Conservation (phyloP, 805 yeast species). For the Candida corydali region DNA sequence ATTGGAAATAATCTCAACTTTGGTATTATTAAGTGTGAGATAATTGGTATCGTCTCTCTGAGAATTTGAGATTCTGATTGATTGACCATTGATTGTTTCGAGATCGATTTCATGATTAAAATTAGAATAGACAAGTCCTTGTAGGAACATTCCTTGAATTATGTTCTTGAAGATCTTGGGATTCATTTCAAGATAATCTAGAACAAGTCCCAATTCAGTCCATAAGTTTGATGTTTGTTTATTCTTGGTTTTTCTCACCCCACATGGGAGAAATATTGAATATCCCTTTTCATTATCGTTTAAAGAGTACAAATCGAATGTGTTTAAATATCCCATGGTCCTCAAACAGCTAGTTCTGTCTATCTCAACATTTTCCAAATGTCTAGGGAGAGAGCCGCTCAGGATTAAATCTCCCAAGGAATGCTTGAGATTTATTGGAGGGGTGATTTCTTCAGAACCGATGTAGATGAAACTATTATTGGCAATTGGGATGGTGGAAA, state of each 20-base stretch:
- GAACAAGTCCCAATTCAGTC: constrained; percentile 56
- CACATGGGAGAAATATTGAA: constrained; percentile 75
- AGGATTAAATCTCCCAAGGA: constrained; percentile 52
- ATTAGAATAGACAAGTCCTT: constrained; percentile 67
- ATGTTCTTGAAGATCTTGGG: constrained; percentile 46
- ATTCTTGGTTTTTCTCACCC: constrained; percentile 17
- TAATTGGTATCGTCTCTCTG: constrained; percentile 16
- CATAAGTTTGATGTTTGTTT: constrained; percentile 42
- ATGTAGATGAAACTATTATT: constrained; percentile 60
- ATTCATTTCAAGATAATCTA: constrained; percentile 54
- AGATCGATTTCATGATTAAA: constrained; percentile 18
- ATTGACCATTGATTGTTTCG: constrained; percentile 25
- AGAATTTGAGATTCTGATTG: constrained; percentile 14
- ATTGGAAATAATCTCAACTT: constrained; percentile 35
- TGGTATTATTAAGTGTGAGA: constrained; percentile 27
- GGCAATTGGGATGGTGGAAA: constrained; percentile 48
- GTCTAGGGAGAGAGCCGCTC: constrained; percentile 23
- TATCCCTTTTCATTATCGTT: constrained; percentile 58
- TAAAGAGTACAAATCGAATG: constrained; percentile 49
- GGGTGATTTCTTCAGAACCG: constrained; percentile 52
- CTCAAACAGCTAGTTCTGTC: constrained; percentile 51
- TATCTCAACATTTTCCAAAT: constrained; percentile 25
- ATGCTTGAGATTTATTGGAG: constrained; percentile 62
- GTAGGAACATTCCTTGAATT: constrained; percentile 55
- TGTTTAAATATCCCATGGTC: constrained; percentile 55